A percentile compares a stretch with the other conserved stretches of the same genome.
These are phyloP conservation scores for Speleostelium caveatum DNA, from an alignment of 78 protist genomes.

Conservation along the genomic window DNA sequence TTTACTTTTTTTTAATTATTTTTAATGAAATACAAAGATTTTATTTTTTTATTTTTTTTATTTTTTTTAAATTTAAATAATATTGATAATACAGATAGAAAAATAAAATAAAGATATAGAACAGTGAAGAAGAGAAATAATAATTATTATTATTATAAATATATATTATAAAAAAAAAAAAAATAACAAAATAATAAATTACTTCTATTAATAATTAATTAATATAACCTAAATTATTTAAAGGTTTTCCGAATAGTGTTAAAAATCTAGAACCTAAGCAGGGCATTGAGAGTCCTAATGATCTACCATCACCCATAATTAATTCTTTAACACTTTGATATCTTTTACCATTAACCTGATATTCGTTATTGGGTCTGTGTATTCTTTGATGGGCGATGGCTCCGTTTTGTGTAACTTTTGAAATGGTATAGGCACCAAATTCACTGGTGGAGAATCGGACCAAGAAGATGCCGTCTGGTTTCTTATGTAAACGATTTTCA, in stretches of 20 bases:
- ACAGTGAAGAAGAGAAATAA: too few species aligned
- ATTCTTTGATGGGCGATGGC: constrained; percentile 85
- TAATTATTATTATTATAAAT: too few species aligned
- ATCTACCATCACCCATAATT: constrained; percentile 72
- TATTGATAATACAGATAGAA: too few species aligned
- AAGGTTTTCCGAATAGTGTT: constrained; percentile 64
- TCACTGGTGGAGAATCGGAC: constrained; percentile 84
- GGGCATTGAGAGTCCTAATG: constrained; percentile 72
- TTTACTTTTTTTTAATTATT: too few species aligned
- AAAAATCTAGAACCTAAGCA: constrained; percentile 80
- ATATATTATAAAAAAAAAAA: too few species aligned
- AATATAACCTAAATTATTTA: constrained; percentile 65
- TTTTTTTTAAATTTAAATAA: too few species aligned
- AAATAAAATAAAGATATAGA: too few species aligned
- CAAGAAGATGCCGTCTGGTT: constrained; percentile 84
- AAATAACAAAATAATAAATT: too few species aligned
- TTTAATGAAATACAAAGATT: too few species aligned
- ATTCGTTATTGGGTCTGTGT: constrained; percentile 56
- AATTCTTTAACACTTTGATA: constrained; percentile 74
- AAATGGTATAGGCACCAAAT: constrained; percentile 83
- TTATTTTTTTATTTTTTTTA: too few species aligned
- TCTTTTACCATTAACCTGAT: constrained; percentile 68
- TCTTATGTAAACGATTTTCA: constrained; percentile 62
- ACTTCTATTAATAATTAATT: too few species aligned
- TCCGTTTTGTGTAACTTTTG: constrained; percentile 73